Base-by-base conservation (phyloP, 176 grass and related monocot species). In the Zizania latifolia region DNA sequence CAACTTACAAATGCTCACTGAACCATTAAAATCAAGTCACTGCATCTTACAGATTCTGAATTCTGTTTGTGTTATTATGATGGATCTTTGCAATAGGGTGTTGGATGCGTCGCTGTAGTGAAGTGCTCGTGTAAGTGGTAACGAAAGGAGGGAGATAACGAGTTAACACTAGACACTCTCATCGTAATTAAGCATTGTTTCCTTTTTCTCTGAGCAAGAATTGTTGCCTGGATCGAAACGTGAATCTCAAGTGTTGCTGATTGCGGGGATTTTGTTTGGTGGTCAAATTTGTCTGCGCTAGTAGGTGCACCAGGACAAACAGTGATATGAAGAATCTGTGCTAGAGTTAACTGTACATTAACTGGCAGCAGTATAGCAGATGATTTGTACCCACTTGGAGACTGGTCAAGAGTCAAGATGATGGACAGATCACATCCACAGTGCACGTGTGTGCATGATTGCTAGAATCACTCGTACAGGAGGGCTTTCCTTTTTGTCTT, bases 231-330 rank as follows among this genome's bases (percentile, higher is more conserved):
- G 62, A 53, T 40, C 53, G 27, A 66, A 39, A 68, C 41, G 58
- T 29, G 70, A 63, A 70, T 56, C 48, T 62, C 59, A 48, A 63
- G 50, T 62, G 55, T 39, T 68, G 51, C 71, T 75, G 68, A 73
- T 79, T 73, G 50, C 45, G 60, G 8, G 66, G 30, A 82, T 65
- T 68, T 32, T 70, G 68, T 62, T 81, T 70, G 44, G 6, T 71
- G 72, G 78, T 89, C 82, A 89, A 89, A 85, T 74, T 82, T 89
- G 82, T 81, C 87, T 74, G 73, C 29, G 77, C 74, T 74, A 68
- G 41, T 77, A 50, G 27, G 40, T 58, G 50, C 31, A 67, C 15
- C 11, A 64, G 32, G 10, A 60, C 36, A 58, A 71, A 38, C 37
- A 77, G 15, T 85, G 35, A 13, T 74, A 74, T 28, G 56, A 74